Evolutionary conservation across 2,329 filamentous ascomycete species (phyloP).

Genomic region (Epichloe elymi): DNA sequence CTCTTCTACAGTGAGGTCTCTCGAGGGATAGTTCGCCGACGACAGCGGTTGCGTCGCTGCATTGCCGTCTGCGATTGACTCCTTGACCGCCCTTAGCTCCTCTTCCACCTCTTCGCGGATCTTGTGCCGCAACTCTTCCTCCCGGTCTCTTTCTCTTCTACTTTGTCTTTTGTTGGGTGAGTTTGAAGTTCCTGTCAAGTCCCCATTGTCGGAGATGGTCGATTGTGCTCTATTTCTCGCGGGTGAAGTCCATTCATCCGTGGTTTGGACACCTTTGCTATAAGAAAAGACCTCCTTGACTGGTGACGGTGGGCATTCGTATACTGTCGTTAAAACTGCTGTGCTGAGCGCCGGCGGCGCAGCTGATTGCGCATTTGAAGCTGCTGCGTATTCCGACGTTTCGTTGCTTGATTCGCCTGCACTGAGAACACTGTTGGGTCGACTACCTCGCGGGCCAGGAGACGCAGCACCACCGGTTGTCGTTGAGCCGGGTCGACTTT

Average conservation of each 20-base stretch:
- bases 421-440: slow-evolving; percentile 78
- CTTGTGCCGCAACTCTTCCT: slow-evolving; percentile 79
- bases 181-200: slow-evolving; percentile 37
- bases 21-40: slow-evolving; percentile 55
- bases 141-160: slow-evolving; percentile 64
- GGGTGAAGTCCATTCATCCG: slow-evolving; percentile 54
- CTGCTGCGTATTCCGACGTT: slow-evolving; percentile 46
- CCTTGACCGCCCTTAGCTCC: slow-evolving; percentile 64
- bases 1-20: slow-evolving; percentile 73
- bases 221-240: slow-evolving; percentile 31
- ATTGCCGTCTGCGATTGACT: slow-evolving; percentile 36
- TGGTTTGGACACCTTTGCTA: slow-evolving; percentile 91
- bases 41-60: slow-evolving; percentile 12
- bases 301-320: slow-evolving; percentile 65
- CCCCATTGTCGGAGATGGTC: slow-evolving; percentile 46
- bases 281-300: slow-evolving; percentile 84
- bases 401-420: slow-evolving; percentile 69
- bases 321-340: slow-evolving; percentile 60
- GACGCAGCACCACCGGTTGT: slow-evolving; percentile 50
- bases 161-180: slow-evolving; percentile 62
- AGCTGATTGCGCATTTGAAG: slow-evolving; percentile 27
- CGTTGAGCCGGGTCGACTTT: slow-evolving; percentile 58
- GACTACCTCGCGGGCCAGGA: slow-evolving; percentile 56
- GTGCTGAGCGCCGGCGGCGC: slow-evolving; percentile 44
- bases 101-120: slow-evolving; percentile 85